These are phyloP conservation scores for Raffaelea ambrosiae DNA, from an alignment of 2,329 filamentous ascomycete genomes.

Conservation along the genomic window DNA sequence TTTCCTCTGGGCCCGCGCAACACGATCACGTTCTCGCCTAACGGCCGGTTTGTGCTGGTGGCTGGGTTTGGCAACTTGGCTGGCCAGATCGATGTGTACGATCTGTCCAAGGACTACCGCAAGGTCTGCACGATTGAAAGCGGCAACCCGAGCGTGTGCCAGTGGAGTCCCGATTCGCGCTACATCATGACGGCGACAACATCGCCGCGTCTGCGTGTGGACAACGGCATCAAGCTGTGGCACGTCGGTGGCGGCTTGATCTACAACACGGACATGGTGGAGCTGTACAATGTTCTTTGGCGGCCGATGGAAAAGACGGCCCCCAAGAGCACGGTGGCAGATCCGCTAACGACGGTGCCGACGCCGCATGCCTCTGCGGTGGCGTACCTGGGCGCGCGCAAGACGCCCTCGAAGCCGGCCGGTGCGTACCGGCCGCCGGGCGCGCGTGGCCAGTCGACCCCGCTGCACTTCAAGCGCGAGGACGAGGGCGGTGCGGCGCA, in stretches of 20 bases:
- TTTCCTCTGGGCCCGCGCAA: constrained; percentile 87
- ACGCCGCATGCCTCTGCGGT: constrained; percentile 74
- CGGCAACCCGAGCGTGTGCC: constrained; percentile 89
- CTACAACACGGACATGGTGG: constrained; percentile 92
- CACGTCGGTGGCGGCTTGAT: constrained; percentile 81
- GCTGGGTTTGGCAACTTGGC: constrained; percentile 96
- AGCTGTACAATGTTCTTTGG: constrained; percentile 88
- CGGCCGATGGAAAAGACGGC: constrained; percentile 54
- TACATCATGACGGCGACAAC: constrained; percentile 98
- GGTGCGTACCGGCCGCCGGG: constrained; percentile 94
- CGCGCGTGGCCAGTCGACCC: constrained; percentile 79
- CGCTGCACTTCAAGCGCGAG: constrained; percentile 92
- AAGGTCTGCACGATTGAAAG: constrained; percentile 94
- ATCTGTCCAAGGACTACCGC: constrained; percentile 84
- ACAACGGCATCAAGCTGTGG: constrained; percentile 95
- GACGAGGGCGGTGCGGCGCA: constrained; percentile 89
- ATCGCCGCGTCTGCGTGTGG: constrained; percentile 86
- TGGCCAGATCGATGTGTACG: constrained; percentile 96
- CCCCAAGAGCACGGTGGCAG: constrained; percentile 28
- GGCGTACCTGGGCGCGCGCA: constrained; percentile 73
- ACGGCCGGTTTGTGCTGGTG: constrained; percentile 84
- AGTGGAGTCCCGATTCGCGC: constrained; percentile 94
- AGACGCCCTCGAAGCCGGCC: constrained; percentile 94
- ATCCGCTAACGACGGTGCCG: constrained; percentile 68
- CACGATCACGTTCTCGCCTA: constrained; percentile 90